phyloP scores from a whole-genome alignment of 2,329 filamentous ascomycete species.

The Sclerotinia minor region DNA sequence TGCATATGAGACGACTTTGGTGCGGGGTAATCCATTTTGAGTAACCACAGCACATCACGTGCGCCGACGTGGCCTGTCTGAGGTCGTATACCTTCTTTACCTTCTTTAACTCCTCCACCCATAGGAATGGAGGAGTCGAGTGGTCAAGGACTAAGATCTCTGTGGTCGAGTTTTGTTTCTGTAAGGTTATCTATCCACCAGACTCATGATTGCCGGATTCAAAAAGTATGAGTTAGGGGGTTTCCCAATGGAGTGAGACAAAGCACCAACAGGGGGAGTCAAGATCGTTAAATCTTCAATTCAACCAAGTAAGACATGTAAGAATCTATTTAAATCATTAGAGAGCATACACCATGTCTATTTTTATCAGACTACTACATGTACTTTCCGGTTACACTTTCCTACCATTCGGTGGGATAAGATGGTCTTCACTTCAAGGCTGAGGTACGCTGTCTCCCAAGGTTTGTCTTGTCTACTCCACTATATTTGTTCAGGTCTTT shows the following conservation, averaged over 20 bases:
- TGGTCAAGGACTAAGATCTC: background rate
- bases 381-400: background rate
- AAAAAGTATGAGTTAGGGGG: background rate
- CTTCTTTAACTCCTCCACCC: no score
- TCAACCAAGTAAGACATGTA: background rate
- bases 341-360: background rate
- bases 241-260: background rate
- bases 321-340: background rate
- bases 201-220: background rate
- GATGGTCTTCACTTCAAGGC: no score
- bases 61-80: background rate
- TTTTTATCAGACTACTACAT: no score
- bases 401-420: no score
- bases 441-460: no score
- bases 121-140: no score
- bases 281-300: no score
- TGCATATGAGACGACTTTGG: constrained; percentile 17
- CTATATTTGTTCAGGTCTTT: background rate
- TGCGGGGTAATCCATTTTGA: constrained; percentile 21
- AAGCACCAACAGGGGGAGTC: background rate
- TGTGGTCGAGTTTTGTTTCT: background rate
- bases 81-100: background rate
- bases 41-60: constrained; percentile 17
- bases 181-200: no score
- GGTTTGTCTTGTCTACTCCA: no score